Conservation (phyloP, 176 grass and related monocot species). For the Bromus sterilis region DNA sequence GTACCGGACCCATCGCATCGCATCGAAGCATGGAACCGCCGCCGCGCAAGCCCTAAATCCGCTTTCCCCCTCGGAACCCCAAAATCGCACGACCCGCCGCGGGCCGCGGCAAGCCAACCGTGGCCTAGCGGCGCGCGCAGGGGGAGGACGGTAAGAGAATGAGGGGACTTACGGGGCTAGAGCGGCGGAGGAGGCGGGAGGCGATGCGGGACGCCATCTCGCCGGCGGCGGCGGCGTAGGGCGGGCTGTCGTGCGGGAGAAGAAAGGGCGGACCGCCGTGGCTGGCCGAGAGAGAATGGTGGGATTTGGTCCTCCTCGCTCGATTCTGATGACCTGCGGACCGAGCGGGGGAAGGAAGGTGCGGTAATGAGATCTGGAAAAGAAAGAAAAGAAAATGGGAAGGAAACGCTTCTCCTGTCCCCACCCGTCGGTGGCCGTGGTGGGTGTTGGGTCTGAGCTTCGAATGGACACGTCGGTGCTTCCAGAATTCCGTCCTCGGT, state of each 20-base stretch:
- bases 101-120: background rate
- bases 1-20: background rate
- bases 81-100: background rate
- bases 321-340: background rate
- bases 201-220: conserved; percentile 18
- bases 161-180: background rate
- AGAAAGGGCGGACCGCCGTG: background rate
- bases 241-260: background rate
- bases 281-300: background rate
- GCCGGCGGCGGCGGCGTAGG: background rate
- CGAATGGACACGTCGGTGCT: background rate
- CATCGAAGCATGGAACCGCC: background rate
- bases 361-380: background rate
- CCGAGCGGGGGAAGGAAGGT: background rate
- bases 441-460: too few relatives aligned
- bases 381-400: background rate
- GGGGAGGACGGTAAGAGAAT: background rate
- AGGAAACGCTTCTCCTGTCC: background rate
- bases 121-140: rapidly evolving
- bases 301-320: background rate
- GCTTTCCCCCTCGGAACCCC: background rate
- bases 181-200: background rate
- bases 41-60: background rate
- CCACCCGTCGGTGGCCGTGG: background rate
- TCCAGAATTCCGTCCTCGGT: background rate